These are phyloP conservation scores for Phytophthora hibernalis DNA, from an alignment of 352 stramenopile genomes.

Conservation along the genomic window DNA sequence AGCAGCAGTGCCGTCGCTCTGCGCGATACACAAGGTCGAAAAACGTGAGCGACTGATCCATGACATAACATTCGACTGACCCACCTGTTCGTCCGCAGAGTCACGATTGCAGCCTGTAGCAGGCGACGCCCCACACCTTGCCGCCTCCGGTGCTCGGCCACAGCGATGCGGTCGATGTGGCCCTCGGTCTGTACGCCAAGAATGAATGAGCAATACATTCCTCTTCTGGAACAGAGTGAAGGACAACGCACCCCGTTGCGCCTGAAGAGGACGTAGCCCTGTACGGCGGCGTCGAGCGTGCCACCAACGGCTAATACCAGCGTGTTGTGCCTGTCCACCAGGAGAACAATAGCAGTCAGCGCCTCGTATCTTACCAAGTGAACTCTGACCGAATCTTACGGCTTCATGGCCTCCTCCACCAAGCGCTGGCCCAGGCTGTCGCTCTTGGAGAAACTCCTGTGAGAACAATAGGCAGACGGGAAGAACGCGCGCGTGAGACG, in stretches of 20 bases:
- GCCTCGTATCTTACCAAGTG: no score
- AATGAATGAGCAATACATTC: not conserved
- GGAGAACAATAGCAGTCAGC: constrained; percentile 5
- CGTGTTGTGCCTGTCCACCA: constrained; percentile 41
- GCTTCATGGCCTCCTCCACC: constrained; percentile 39
- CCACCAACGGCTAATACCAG: constrained; percentile 25
- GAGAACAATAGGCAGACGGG: constrained; percentile 27
- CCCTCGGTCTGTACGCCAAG: constrained; percentile 35
- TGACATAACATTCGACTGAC: not conserved
- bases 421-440: constrained; percentile 48
- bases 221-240: no score
- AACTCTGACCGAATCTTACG: constrained; percentile 14
- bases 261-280: constrained; percentile 57
- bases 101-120: constrained; percentile 41
- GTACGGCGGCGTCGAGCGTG: constrained; percentile 14
- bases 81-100: constrained; percentile 40
- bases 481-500: constrained; percentile 2
- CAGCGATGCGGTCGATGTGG: constrained; percentile 56
- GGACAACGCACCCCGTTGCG: constrained; percentile 42
- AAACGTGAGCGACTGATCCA: no score
- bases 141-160: constrained; percentile 40
- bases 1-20: constrained; percentile 37
- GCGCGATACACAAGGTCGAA: not conserved
- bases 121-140: constrained; percentile 43
- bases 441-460: constrained; percentile 51